Percentiles rank a stretch among this genome's conserved stretches.
phyloP scores from a whole-genome alignment of 495 filamentous ascomycete species.

The Opeltia flavorubescens region DNA sequence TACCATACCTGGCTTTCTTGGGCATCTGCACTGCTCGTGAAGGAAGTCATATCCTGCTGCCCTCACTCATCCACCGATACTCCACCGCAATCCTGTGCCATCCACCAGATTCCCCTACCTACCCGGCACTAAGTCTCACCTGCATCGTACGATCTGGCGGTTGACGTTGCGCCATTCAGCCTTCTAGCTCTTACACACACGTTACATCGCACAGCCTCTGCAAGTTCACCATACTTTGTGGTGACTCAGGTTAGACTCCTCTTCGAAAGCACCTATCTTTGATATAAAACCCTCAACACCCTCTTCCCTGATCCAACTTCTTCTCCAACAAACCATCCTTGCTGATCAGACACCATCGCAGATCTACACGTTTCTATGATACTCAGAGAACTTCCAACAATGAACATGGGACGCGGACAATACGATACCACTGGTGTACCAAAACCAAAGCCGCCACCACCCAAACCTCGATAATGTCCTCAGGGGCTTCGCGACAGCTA shows the following conservation, averaged over 20 bases:
- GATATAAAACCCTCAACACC: constrained; percentile 5
- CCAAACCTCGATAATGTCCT: constrained; percentile 1
- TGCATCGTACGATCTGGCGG: constrained; percentile 5
- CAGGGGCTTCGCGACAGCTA: background rate
- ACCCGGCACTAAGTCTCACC: constrained; percentile 1
- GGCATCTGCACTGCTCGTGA: background rate
- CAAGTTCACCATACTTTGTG: background rate
- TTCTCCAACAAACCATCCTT: constrained; percentile 9
- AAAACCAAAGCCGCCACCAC: constrained; percentile 39
- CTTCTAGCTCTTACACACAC: constrained; percentile 3
- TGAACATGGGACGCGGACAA: constrained; percentile 45
- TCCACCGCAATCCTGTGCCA: constrained; percentile 14
- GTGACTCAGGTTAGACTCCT: constrained; percentile 15
- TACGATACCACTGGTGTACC: constrained; percentile 47
- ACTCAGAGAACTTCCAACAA: constrained; percentile 29
- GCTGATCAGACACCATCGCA: background rate
- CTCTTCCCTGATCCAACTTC: constrained; percentile 1
- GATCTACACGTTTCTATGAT: constrained; percentile 29
- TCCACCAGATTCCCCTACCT: constrained; percentile 1
- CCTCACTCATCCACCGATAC: background rate
- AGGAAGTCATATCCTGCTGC: background rate
- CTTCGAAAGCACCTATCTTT: no score
- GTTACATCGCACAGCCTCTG: constrained; percentile 11
- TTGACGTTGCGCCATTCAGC: constrained; percentile 8
- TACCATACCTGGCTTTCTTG: constrained; percentile 2